Conservation (phyloP, 495 filamentous ascomycete species). For the Tirmania nivea region DNA sequence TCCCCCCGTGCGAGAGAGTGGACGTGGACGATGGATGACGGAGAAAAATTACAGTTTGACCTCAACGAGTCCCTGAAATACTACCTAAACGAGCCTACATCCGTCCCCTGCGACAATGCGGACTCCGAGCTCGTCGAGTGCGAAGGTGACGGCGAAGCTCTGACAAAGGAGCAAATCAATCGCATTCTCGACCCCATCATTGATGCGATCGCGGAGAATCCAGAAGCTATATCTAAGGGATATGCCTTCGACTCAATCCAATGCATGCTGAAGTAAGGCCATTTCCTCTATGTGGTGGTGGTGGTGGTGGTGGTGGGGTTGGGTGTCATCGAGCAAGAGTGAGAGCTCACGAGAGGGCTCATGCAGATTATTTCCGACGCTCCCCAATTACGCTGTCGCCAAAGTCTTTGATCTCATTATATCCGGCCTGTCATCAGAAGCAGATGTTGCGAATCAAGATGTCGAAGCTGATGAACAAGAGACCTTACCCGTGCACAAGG, state of each 20-base stretch:
- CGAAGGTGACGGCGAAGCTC: constrained; percentile 72
- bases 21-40: constrained; percentile 41
- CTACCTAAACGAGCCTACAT: constrained; percentile 77
- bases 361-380: constrained; percentile 57
- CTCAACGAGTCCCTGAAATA: constrained; percentile 88
- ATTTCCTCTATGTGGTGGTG: constrained; percentile 1
- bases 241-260: constrained; percentile 78
- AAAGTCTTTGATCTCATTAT: constrained; percentile 87
- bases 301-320: neutral
- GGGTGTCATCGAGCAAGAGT: neutral
- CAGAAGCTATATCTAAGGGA: constrained; percentile 60
- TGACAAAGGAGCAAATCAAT: constrained; percentile 29
- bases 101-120: constrained; percentile 69
- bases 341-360: constrained; percentile 3
- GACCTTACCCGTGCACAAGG: constrained; percentile 61
- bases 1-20: neutral
- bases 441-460: constrained; percentile 65
- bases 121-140: constrained; percentile 68
- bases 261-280: constrained; percentile 83
- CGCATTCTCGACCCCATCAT: constrained; percentile 59
- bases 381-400: constrained; percentile 62
- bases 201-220: constrained; percentile 76
- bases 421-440: constrained; percentile 81
- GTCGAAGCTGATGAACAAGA: constrained; percentile 84
- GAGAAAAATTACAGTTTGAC: constrained; percentile 52